Conservation (phyloP, 495 filamentous ascomycete genomes). For the Sporormia fimetaria region DNA sequence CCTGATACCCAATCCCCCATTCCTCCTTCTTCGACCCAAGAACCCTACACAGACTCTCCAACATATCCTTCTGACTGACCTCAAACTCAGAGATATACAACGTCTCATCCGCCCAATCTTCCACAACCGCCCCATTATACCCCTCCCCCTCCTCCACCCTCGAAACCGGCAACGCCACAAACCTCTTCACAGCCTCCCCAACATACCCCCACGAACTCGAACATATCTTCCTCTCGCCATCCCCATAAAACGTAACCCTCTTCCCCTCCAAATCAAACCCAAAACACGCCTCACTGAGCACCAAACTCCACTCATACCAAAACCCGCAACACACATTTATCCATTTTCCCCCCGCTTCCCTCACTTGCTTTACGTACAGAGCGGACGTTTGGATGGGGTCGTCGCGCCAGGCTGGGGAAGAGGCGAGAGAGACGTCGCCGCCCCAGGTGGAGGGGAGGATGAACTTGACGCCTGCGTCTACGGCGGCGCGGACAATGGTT, state of each 20-base stretch:
- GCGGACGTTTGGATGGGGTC: background rate
- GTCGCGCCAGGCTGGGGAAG: conserved; percentile 29
- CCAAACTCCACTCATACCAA: conserved; percentile 46
- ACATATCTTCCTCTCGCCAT: conserved; percentile 36
- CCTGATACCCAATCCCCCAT: conserved; percentile 43
- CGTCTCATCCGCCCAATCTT: conserved; percentile 27
- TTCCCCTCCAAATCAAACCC: conserved; percentile 39
- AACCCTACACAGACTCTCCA: conserved; percentile 37
- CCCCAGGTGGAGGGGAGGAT: conserved; percentile 49
- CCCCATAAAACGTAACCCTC: conserved; percentile 38
- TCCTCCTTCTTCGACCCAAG: conserved; percentile 38
- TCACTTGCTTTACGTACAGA: background rate
- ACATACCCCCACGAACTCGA: conserved; percentile 36
- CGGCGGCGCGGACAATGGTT: conserved; percentile 44
- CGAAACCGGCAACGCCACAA: conserved; percentile 32
- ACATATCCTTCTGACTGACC: conserved; percentile 35
- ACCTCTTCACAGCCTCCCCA: conserved; percentile 34
- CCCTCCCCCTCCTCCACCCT: conserved; percentile 34
- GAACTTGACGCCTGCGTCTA: conserved; percentile 43
- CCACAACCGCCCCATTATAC: conserved; percentile 21
- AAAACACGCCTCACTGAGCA: conserved; percentile 24
- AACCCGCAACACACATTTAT: conserved; percentile 32
- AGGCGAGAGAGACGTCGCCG: conserved; percentile 30
- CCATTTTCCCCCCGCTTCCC: conserved; percentile 2
- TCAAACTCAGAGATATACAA: conserved; percentile 33